Evolutionary conservation across 305 asterid genomes (phyloP).

Genomic region (Caryopteris hybrid): DNA sequence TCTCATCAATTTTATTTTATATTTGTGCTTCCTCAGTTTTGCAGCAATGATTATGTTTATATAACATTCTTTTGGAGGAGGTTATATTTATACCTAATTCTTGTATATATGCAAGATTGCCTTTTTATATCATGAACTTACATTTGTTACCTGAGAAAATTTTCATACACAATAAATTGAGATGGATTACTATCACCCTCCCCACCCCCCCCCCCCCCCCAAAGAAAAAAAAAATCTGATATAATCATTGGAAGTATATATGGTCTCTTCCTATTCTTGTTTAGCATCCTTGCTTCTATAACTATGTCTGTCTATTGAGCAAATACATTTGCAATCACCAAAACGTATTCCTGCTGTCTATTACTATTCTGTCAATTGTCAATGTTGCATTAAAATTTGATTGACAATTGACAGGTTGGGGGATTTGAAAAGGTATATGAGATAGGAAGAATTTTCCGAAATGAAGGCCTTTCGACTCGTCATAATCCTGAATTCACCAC

Average conservation of each 20-base stretch:
- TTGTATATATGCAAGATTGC: not conserved
- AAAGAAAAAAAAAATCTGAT: too few species aligned
- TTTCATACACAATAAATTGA: too few species aligned
- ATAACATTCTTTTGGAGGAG: conserved; percentile 2
- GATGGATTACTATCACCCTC: too few species aligned
- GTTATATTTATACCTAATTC: conserved; percentile 8
- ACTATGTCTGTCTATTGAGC: too few species aligned
- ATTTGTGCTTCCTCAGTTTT: not conserved
- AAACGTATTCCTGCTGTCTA: too few species aligned
- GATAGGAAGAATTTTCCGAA: conserved; percentile 91
- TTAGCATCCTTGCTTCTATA: too few species aligned
- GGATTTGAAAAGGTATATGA: conserved; percentile 98
- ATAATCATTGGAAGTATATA: too few species aligned
- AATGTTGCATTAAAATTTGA: conserved; percentile 19
- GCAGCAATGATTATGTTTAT: not conserved
- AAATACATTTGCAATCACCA: too few species aligned
- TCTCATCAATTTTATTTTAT: not conserved
- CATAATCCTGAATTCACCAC: conserved; percentile 99
- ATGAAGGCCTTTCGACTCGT: conserved; percentile 98
- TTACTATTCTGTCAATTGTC: not conserved
- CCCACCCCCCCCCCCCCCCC: too few species aligned
- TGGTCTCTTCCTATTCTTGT: too few species aligned
- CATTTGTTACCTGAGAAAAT: not conserved
- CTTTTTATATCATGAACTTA: not conserved
- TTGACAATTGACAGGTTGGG: conserved; percentile 59